Evolutionary conservation across 2,329 filamentous ascomycete genomes (phyloP), one percentile per base, ranked within the genome.

Genomic region (Coniochaeta prunicola): DNA sequence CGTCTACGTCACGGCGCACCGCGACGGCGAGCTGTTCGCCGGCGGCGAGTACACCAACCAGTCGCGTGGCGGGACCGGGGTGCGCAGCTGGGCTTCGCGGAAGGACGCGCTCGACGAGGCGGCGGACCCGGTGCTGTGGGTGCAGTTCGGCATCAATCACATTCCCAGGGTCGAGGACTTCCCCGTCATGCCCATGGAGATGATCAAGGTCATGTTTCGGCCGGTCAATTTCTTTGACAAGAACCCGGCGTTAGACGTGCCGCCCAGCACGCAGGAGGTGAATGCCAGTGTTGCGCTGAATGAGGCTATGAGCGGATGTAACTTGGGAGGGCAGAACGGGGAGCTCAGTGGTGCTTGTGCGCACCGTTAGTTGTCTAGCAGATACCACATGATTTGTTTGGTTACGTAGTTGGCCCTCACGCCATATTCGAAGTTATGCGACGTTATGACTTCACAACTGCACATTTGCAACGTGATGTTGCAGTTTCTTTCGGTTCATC

Each of bases 161-260:
- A 77, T 86, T 28, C 84, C 84, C 0, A 74, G 85, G 6, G 76
- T 83, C 26, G 85, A 88, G 66, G 85, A 88, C 66, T 88, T 87
- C 71, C 85, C 85, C 1, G 82, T 88, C 42, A 88, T 89, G 86
- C 85, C 85, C 0, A 80, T 79, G 64, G 85, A 88, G 70, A 79
- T 73, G 15, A 67, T 80, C 17, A 75, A 74, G 64, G 77, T 83
- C 1, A 69, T 71, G 53, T 65, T 83, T 38, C 76, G 79, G 63
- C 79, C 80, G 0, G 76, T 75, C 4, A 81, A 82, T 60, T 82
- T 82, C 63, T 82, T 81, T 61, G 72, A 75, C 4, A 73, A 71
- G 59, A 83, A 82, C 61, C 80, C 80, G 0, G 77, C 77, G 0
- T 63, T 80, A 10, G 80, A 82, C 68, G 74, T 81, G 15, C 76